These are phyloP conservation scores for Zea mays DNA, from an alignment of 176 grass and related monocot genomes.

Conservation along the genomic window DNA sequence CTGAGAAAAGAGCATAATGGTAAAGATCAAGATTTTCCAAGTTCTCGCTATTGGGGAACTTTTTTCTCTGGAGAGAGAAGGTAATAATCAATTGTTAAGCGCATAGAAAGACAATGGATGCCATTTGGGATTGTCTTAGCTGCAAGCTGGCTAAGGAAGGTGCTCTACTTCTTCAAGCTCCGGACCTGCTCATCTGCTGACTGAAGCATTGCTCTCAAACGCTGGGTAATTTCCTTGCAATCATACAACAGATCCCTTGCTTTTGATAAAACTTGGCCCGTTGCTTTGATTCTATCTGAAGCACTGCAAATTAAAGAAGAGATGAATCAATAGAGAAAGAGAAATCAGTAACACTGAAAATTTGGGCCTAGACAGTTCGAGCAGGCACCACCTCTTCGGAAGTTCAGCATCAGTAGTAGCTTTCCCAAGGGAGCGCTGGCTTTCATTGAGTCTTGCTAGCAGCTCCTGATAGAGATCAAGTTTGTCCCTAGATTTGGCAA, in stretches of 20 bases:
- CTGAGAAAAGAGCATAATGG: slow-evolving; percentile 68
- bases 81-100: slow-evolving; percentile 63
- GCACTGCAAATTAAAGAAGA: slow-evolving; percentile 44
- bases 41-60: slow-evolving; percentile 60
- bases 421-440: slow-evolving; percentile 54
- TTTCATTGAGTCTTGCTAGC: slow-evolving; percentile 56
- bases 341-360: neutral
- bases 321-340: neutral
- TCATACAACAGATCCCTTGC: slow-evolving; percentile 50
- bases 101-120: slow-evolving; percentile 70
- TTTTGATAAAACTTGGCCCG: slow-evolving; percentile 58
- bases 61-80: slow-evolving; percentile 66
- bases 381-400: slow-evolving; percentile 38
- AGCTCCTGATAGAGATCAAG: slow-evolving; percentile 61
- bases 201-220: slow-evolving; percentile 59
- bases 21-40: slow-evolving; percentile 64
- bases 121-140: slow-evolving; percentile 73
- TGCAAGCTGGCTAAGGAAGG: slow-evolving; percentile 64
- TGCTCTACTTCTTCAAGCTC: slow-evolving; percentile 71
- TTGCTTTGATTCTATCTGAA: slow-evolving; percentile 47
- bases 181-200: slow-evolving; percentile 69
- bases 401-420: slow-evolving; percentile 62
- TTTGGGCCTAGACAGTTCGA: neutral
- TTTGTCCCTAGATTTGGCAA: slow-evolving; percentile 59
- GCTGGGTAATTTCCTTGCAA: slow-evolving; percentile 47